A percentile compares a stretch with the other conserved stretches of the same genome.
These are phyloP conservation scores for Neocatenulostroma microsporum DNA, from an alignment of 2,329 filamentous ascomycete genomes.

Conservation along the genomic window DNA sequence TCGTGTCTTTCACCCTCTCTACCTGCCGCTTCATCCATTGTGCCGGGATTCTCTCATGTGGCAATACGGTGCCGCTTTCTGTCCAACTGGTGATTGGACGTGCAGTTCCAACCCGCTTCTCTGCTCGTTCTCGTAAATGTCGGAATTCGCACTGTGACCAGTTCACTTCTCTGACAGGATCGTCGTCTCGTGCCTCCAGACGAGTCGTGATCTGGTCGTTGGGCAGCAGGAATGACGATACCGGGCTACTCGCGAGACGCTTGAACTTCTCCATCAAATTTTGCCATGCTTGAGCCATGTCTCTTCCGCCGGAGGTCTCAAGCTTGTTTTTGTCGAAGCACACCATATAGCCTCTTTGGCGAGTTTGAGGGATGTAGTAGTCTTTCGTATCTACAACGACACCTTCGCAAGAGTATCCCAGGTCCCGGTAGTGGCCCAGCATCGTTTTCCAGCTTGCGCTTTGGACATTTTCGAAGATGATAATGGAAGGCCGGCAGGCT, in stretches of 20 bases:
- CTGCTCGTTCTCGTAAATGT: conserved; percentile 50
- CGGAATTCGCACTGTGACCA: conserved; percentile 54
- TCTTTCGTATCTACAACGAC: conserved; percentile 58
- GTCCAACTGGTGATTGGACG: conserved; percentile 55
- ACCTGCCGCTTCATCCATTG: conserved; percentile 46
- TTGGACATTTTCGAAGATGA: conserved; percentile 65
- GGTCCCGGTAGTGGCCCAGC: conserved; percentile 34
- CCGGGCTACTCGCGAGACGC: conserved; percentile 53
- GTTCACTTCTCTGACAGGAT: conserved; percentile 27
- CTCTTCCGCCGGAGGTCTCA: neutral
- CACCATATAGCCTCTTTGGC: conserved; percentile 40
- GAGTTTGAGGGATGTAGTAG: conserved; percentile 61
- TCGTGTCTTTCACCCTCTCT: conserved; percentile 55
- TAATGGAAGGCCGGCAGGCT: conserved; percentile 50
- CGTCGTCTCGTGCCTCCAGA: conserved; percentile 11
- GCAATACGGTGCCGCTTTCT: conserved; percentile 44
- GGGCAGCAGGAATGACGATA: conserved; percentile 54
- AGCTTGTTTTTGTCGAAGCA: conserved; percentile 30
- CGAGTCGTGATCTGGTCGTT: conserved; percentile 39
- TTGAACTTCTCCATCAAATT: conserved; percentile 41
- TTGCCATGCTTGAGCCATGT: conserved; percentile 34
- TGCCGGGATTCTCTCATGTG: conserved; percentile 50
- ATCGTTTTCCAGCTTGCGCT: conserved; percentile 51
- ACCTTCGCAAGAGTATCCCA: conserved; percentile 50
- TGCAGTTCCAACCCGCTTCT: conserved; percentile 44